Conservation (phyloP, 805 yeast genomes). For the Yamadazyma scolyti region DNA sequence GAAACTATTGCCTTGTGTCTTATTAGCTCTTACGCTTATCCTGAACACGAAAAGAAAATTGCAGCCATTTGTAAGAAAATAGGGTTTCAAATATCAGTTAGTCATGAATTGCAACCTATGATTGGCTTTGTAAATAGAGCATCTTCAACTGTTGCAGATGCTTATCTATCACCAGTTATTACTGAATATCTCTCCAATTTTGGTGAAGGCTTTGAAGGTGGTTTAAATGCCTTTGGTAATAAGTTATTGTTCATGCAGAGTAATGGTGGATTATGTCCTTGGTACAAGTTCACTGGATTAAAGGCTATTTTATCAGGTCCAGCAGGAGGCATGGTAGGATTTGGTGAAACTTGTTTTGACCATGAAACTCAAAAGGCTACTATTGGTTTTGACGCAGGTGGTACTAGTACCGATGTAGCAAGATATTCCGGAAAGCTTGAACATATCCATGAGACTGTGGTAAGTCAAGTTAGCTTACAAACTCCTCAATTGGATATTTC, state of each 20-base stretch:
- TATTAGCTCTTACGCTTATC: slow-evolving; percentile 39
- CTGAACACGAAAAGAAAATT: slow-evolving; percentile 32
- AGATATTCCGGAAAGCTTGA: slow-evolving; percentile 37
- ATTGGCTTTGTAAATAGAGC: slow-evolving; percentile 40
- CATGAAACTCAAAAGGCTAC: slow-evolving; percentile 21
- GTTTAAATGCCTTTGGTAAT: slow-evolving; percentile 41
- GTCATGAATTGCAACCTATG: slow-evolving; percentile 41
- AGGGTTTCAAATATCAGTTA: slow-evolving; percentile 39
- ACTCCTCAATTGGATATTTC: slow-evolving; percentile 43
- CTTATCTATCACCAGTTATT: slow-evolving; percentile 39
- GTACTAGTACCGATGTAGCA: slow-evolving; percentile 45
- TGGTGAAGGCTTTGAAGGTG: slow-evolving; percentile 40
- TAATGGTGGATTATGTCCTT: slow-evolving; percentile 91
- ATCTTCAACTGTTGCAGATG: slow-evolving; percentile 43
- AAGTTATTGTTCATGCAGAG: slow-evolving; percentile 88
- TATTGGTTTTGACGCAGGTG: slow-evolving; percentile 43
- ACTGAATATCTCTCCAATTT: slow-evolving; percentile 30
- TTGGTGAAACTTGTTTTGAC: slow-evolving; percentile 75
- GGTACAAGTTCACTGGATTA: slow-evolving; percentile 78
- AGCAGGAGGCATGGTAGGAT: slow-evolving; percentile 97
- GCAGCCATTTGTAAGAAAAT: slow-evolving; percentile 31
- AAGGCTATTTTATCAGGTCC: slow-evolving; percentile 92
- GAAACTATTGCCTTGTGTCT: slow-evolving; percentile 34
- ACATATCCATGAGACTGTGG: slow-evolving; percentile 44
- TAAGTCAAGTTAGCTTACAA: slow-evolving; percentile 40